Percentiles rank a stretch among this genome's conserved stretches.
Conservation (phyloP, 805 yeast species). For the Sungouiozyma ichnusensis region DNA sequence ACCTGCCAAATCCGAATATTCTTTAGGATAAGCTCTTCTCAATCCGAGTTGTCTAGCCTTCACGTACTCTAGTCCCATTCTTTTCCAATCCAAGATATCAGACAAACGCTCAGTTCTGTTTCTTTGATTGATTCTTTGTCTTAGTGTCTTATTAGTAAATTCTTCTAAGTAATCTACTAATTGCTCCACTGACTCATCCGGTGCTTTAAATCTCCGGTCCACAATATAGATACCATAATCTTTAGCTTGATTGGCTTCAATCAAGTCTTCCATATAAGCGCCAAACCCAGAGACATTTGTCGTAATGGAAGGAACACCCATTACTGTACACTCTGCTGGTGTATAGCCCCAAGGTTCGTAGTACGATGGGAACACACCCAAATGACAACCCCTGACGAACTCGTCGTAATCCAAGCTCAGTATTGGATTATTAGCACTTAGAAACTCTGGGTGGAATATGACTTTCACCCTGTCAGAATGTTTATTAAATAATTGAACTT, state of each 20-base stretch:
- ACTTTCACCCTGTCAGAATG: conserved; percentile 89
- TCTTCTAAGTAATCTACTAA: conserved; percentile 82
- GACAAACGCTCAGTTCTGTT: conserved; percentile 91
- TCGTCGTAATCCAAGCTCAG: conserved; percentile 91
- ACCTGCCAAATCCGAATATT: conserved; percentile 38
- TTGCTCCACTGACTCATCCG: conserved; percentile 89
- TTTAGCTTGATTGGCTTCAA: conserved; percentile 66
- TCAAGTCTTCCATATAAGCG: conserved; percentile 95
- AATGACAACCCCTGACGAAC: conserved; percentile 93
- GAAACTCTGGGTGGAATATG: conserved; percentile 94
- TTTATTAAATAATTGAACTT: conserved; percentile 81
- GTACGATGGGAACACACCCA: conserved; percentile 97
- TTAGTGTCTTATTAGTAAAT: conserved; percentile 77
- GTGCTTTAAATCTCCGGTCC: conserved; percentile 84
- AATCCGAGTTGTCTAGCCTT: conserved; percentile 89
- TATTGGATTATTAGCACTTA: conserved; percentile 90
- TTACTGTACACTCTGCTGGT: conserved; percentile 98
- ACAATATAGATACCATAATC: conserved; percentile 97
- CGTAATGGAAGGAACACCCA: conserved; percentile 99
- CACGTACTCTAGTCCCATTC: conserved; percentile 94
- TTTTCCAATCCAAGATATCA: conserved; percentile 91
- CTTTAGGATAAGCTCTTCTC: conserved; percentile 87
- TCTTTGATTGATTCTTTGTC: conserved; percentile 96
- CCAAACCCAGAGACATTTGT: conserved; percentile 96
- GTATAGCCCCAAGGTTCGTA: conserved; percentile 99